Evolutionary conservation across 1,139 yeast genomes (phyloP), one percentile per base, ranked within the genome.

Genomic region (Yamadazyma triangularis): DNA sequence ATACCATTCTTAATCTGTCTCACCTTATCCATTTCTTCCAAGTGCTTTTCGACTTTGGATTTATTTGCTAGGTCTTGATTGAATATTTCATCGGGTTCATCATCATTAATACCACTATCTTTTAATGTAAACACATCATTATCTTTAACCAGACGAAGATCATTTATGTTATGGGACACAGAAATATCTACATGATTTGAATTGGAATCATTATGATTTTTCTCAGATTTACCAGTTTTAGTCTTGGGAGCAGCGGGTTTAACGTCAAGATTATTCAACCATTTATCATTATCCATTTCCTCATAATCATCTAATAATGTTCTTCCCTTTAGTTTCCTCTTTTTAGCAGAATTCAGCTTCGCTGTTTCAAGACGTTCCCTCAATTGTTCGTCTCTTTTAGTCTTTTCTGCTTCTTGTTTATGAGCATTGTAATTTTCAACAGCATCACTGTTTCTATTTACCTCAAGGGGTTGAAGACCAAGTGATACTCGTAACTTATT

Each of bases 51-150:
- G 19, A 56, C 38, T 33, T 56, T 59, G 12, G 57, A 45, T 28
- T 60, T 53, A 20, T 58, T 60, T 1, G 54, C 45, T 28, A 79
- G 44, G 15, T 45, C 34, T 5, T 62, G 68, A 35, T 76, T 73
- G 25, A 61, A 71, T 27, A 79, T 56, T 21, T 62, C 71, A 2
- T 69, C 76, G 23, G 68, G 78, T 21, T 59, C 67, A 2, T 71
- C 78, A 23, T 69, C 77, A 15, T 74, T 44, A 2, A 84, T 56
- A 5, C 63, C 62, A 1, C 61, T 51, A 39, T 87, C 96, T 34
- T 79, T 73, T 27, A 86, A 58, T 0, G 91, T 84, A 32, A 87
- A 58, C 2, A 84, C 63, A 1, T 75, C 73, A 13, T 73, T 75
- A n/a, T 61, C 62, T 6, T 48, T 47, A n/a, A 66, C 36, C 5